Conservation (phyloP, 352 stramenopile genomes). For the Plasmopara muralis region DNA sequence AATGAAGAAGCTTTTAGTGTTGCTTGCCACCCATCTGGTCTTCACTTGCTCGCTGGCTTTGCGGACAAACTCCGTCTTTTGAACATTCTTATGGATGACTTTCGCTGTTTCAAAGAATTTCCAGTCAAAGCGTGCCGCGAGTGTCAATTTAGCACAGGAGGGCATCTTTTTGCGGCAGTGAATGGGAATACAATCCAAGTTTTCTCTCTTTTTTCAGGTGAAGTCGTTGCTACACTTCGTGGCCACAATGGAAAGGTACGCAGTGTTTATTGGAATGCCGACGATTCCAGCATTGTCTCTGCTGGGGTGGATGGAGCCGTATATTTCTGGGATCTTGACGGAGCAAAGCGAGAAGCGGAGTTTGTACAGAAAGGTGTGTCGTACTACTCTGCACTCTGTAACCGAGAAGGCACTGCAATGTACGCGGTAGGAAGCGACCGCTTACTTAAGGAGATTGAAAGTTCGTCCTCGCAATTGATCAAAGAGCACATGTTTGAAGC, state of each 20-base stretch:
- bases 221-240: constrained; percentile 85
- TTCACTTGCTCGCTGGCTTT: constrained; percentile 88
- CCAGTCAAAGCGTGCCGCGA: constrained; percentile 75
- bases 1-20: constrained; percentile 86
- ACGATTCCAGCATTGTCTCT: constrained; percentile 84
- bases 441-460: constrained; percentile 89
- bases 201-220: constrained; percentile 89
- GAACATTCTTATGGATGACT: constrained; percentile 91
- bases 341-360: constrained; percentile 87
- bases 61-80: constrained; percentile 86
- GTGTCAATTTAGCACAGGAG: constrained; percentile 80
- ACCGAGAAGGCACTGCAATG: constrained; percentile 66
- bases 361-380: constrained; percentile 91
- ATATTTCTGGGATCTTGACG: constrained; percentile 91
- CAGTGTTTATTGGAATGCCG: constrained; percentile 79
- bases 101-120: constrained; percentile 81
- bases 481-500: constrained; percentile 78
- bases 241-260: constrained; percentile 92
- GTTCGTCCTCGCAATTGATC: constrained; percentile 63
- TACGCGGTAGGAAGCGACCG: constrained; percentile 85
- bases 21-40: constrained; percentile 85
- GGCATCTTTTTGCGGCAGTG: constrained; percentile 90
- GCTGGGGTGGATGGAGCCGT: constrained; percentile 90
- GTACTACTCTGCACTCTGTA: constrained; percentile 85
- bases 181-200: constrained; percentile 92